Conservation (phyloP, 257 asterid species). For the Solanum etuberosum region DNA sequence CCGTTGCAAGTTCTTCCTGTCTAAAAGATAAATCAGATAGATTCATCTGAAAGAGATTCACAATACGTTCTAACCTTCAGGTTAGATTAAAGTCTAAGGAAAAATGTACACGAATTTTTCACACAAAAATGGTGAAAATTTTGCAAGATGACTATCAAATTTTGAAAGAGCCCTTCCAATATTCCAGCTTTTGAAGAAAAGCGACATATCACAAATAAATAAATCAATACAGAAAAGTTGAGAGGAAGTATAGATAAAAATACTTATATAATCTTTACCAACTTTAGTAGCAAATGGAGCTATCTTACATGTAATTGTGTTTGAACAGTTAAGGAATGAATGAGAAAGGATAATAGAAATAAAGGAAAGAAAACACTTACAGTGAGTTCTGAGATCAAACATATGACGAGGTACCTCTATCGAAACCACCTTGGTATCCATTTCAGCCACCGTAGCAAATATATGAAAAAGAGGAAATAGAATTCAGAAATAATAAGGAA, state of each 20-base stretch:
- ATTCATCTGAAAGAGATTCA: not conserved
- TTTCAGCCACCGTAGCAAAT: too few relatives aligned
- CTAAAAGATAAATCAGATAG: not conserved
- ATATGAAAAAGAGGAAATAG: too few relatives aligned
- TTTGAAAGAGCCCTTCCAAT: not conserved
- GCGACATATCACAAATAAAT: not conserved
- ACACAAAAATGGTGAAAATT: not conserved
- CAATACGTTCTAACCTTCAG: not conserved
- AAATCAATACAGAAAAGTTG: not conserved
- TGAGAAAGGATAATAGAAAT: too few relatives aligned
- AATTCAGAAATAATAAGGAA: too few relatives aligned
- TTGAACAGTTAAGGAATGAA: too few relatives aligned
- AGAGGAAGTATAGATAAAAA: not conserved
- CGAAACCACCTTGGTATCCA: too few relatives aligned
- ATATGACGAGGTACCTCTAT: too few relatives aligned
- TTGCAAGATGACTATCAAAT: not conserved
- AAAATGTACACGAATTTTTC: not conserved
- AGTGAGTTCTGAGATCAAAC: too few relatives aligned
- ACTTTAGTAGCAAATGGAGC: not conserved
- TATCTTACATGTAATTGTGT: not conserved
- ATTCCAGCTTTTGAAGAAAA: not conserved
- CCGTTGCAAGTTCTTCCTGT: not conserved
- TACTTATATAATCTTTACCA: not conserved
- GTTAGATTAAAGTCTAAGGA: not conserved
- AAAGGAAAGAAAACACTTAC: too few relatives aligned